A percentile compares a stretch with the other conserved stretches of the same genome.
Evolutionary conservation across 2,329 filamentous ascomycete species (phyloP).

Genomic region (Ophidiomyces ophidiicola): DNA sequence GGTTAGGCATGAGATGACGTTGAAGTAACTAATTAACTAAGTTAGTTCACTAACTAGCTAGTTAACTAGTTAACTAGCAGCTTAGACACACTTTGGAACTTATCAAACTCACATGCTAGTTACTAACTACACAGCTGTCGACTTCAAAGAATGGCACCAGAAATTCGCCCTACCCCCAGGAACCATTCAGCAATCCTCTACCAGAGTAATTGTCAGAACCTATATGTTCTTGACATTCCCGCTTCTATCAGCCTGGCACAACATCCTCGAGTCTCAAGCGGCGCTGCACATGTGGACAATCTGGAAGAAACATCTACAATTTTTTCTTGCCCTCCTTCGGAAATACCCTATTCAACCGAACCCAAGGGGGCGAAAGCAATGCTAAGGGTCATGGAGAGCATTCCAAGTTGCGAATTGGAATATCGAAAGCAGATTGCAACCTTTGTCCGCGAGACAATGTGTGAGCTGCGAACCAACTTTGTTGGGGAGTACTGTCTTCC

Average conservation of each 20-base stretch:
- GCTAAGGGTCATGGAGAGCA: conserved; percentile 27
- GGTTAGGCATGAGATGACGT: too few relatives aligned
- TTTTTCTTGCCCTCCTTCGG: conserved; percentile 36
- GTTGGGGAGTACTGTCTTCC: conserved; percentile 26
- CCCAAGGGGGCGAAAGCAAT: conserved; percentile 40
- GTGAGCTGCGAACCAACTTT: conserved; percentile 21
- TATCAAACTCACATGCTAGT: too few relatives aligned
- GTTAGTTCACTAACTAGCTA: too few relatives aligned
- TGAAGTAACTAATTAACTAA: too few relatives aligned
- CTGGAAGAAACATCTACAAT: conserved; percentile 1
- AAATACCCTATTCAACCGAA: conserved; percentile 38
- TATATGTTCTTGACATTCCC: conserved; percentile 48
- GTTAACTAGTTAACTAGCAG: too few relatives aligned
- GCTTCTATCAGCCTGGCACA: conserved; percentile 46
- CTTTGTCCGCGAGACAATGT: conserved; percentile 31
- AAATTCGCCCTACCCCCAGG: background rate
- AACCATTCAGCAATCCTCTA: conserved; percentile 37
- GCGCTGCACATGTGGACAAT: conserved; percentile 17
- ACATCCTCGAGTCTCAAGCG: conserved; percentile 18
- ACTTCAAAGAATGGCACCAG: background rate
- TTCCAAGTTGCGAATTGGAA: conserved; percentile 23
- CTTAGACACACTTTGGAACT: too few relatives aligned
- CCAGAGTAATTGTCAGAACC: conserved; percentile 33
- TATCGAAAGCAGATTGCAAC: conserved; percentile 20
- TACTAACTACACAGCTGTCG: too few relatives aligned